These are phyloP conservation scores for Pseudopithomyces maydicus DNA, from an alignment of 2,329 filamentous ascomycete genomes.

Conservation along the genomic window DNA sequence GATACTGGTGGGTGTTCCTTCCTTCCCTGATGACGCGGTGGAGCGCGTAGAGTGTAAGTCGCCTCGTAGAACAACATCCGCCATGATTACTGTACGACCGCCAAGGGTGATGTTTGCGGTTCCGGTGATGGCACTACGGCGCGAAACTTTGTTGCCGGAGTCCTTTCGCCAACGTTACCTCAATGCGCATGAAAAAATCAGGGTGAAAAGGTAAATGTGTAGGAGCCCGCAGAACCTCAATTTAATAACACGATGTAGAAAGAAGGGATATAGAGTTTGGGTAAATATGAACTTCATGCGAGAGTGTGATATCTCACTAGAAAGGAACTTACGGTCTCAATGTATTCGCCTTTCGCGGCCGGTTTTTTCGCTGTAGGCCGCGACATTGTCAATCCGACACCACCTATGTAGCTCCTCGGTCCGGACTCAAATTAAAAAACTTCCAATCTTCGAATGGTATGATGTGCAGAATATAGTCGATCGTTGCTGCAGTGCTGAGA, in stretches of 20 bases:
- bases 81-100: constrained; percentile 91
- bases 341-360: constrained; percentile 86
- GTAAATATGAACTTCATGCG: too few species aligned
- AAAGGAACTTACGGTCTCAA: constrained; percentile 78
- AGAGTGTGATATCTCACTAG: background rate
- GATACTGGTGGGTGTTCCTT: constrained; percentile 62
- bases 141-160: constrained; percentile 97
- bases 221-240: background rate
- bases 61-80: constrained; percentile 90
- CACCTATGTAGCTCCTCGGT: background rate
- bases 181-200: background rate
- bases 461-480: too few species aligned
- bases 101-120: constrained; percentile 98
- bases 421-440: too few species aligned
- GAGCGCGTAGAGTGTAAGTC: constrained; percentile 66
- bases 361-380: constrained; percentile 57
- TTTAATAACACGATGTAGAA: background rate
- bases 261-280: background rate
- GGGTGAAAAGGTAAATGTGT: background rate
- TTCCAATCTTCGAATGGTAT: too few species aligned
- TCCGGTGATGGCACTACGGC: constrained; percentile 87
- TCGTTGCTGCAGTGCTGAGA: background rate
- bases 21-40: constrained; percentile 39
- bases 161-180: constrained; percentile 61
- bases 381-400: constrained; percentile 39